phyloP scores from a whole-genome alignment of 768 basidiomycete genomes.

The Suillus decipiens region DNA sequence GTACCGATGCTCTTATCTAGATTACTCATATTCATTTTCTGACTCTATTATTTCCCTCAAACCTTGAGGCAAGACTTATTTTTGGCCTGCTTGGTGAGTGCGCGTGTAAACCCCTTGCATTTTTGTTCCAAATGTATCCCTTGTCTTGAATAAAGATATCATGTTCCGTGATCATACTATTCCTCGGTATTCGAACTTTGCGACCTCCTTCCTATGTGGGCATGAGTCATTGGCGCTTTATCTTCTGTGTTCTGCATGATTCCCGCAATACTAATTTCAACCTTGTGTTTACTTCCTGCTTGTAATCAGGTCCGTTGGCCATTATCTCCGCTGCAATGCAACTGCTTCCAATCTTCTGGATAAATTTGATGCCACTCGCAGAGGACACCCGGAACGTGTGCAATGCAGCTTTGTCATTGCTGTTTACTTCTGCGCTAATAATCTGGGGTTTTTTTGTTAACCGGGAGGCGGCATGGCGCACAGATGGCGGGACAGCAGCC shows the following conservation, averaged over 20 bases:
- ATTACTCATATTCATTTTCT: constrained; percentile 98
- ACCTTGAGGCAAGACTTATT: constrained; percentile 84
- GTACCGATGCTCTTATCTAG: constrained; percentile 39
- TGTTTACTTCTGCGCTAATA: constrained; percentile 87
- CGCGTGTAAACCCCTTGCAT: background rate
- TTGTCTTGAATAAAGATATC: background rate
- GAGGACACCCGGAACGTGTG: constrained; percentile 88
- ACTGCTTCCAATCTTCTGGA: constrained; percentile 63
- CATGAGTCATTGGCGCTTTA: background rate
- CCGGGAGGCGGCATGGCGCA: constrained; percentile 90
- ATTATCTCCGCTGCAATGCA: constrained; percentile 83
- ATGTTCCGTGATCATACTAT: background rate
- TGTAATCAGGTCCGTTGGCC: constrained; percentile 71
- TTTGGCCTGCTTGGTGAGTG: constrained; percentile 74
- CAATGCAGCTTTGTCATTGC: constrained; percentile 93
- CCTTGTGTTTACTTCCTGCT: background rate
- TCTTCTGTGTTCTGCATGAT: background rate
- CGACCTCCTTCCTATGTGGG: background rate
- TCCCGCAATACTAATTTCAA: background rate
- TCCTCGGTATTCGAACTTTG: background rate
- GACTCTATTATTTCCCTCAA: constrained; percentile 91
- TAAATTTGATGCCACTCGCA: constrained; percentile 52
- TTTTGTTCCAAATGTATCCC: background rate
- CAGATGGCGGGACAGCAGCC: constrained; percentile 93
- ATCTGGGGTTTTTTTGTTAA: constrained; percentile 95